These are phyloP conservation scores for Penicillium decumbens DNA, from an alignment of 2,329 filamentous ascomycete genomes.

Conservation along the genomic window DNA sequence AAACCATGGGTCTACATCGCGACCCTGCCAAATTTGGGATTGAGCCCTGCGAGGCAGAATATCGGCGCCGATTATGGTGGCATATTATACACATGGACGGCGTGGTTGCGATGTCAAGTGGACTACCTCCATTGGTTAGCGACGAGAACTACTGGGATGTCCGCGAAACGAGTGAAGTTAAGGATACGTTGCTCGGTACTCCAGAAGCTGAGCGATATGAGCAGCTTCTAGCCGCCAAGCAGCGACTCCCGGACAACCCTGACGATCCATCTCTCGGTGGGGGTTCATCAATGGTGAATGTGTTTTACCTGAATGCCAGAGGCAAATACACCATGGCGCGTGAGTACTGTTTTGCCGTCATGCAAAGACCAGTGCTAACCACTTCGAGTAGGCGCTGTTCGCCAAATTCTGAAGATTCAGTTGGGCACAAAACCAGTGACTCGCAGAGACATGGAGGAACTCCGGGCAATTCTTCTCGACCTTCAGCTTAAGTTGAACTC, in stretches of 20 bases:
- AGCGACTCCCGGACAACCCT: slow-evolving; percentile 37
- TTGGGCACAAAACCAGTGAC: slow-evolving; percentile 44
- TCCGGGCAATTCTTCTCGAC: slow-evolving; percentile 40
- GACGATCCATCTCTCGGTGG: slow-evolving; percentile 42
- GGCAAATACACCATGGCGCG: slow-evolving; percentile 46
- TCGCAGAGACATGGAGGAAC: slow-evolving; percentile 43
- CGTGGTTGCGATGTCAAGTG: slow-evolving; percentile 49
- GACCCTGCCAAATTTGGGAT: slow-evolving; percentile 48
- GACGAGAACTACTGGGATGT: slow-evolving; percentile 50
- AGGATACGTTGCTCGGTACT: slow-evolving; percentile 42
- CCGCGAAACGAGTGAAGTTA: slow-evolving; percentile 44
- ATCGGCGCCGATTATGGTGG: slow-evolving; percentile 47
- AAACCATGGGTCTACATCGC: slow-evolving; percentile 48
- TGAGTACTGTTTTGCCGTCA: slow-evolving; percentile 22
- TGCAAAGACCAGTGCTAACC: slow-evolving; percentile 3
- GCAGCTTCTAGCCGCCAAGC: slow-evolving; percentile 29
- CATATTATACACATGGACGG: slow-evolving; percentile 48
- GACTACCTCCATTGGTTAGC: slow-evolving; percentile 45
- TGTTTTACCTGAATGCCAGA: slow-evolving; percentile 42
- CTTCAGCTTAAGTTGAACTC: slow-evolving; percentile 41
- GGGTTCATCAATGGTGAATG: slow-evolving; percentile 40
- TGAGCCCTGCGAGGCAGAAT: slow-evolving; percentile 42
- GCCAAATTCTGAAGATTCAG: slow-evolving; percentile 43
- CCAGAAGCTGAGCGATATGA: slow-evolving; percentile 38
- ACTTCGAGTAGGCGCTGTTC: slow-evolving; percentile 34